Base-by-base conservation (phyloP, 116 monocot genomes). In the Iris pallida region DNA sequence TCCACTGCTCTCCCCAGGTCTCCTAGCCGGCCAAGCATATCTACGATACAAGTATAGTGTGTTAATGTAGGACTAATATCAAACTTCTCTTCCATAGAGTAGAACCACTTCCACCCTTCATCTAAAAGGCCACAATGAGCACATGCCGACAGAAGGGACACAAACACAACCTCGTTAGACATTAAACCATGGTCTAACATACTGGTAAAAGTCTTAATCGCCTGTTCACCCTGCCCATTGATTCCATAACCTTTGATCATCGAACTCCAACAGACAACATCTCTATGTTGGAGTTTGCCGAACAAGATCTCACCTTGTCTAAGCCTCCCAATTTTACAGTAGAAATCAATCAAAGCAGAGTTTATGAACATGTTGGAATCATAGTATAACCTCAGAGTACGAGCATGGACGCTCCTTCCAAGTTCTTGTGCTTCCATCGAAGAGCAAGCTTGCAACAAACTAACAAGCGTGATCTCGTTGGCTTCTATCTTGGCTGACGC, bases 221-320 rank as follows among this genome's bases (percentile, higher is more conserved):
- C 83, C 47, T 75, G 57, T 63, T 81, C 69, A 47, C 80, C 87
- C 7, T 41, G 20, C 14, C 87, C 87, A 73, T 87, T 83, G 12
- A 78, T 70, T 17, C 83, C 87, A 71, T 80, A 83, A 6, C 87
- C 87, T 48, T 87, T 75, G 49, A 87, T 87, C 83, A 87, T 83
- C 46, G 87, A 80, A 55, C 87, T 80, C 80, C 83, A 87, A 66
- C 72, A 80, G 7, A 87, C 80, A 46, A 78, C 64, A 64, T 87
- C 87, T 64, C 61, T 83, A 18, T 19, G 47, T 44, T 70, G 13
- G 3, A 83, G 42, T 4, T 20, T 70, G 40, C 40, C 54, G 42
- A 87, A 87, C 65, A 80, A 61, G 53, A 45, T 55, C 72, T 87
- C 66, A 45, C 72, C 83, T 64, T 81, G 61, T 6, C 11, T 40